These are phyloP conservation scores for Phycomyces blakesleeanus DNA, from an alignment of 192 early-diverging fungal genomes.

Conservation along the genomic window DNA sequence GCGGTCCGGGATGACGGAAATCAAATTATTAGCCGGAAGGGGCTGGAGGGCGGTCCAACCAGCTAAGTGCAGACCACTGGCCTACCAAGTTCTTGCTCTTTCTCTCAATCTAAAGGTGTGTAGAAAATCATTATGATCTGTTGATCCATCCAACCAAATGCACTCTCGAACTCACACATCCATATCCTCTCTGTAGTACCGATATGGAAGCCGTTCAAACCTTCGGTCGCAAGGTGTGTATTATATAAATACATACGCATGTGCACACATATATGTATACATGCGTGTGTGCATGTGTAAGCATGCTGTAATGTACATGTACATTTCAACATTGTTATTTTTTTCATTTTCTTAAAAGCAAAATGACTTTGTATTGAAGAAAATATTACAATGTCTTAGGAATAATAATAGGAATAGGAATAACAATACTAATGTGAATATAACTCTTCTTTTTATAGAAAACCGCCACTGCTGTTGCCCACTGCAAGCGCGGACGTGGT, in stretches of 20 bases:
- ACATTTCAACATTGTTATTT: no score
- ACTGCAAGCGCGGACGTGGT: constrained; percentile 96
- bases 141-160: not conserved
- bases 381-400: no score
- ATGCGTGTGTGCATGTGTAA: no score
- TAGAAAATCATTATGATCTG: not conserved
- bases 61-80: not conserved
- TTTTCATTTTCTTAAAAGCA: no score
- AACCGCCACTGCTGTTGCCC: constrained; percentile 98
- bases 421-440: no score
- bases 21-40: not conserved
- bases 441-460: constrained; percentile 60
- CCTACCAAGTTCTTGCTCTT: not conserved
- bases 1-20: not conserved
- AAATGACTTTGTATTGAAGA: no score
- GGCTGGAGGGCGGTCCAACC: constrained; percentile 3
- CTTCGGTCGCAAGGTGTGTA: constrained; percentile 71
- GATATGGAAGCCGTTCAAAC: constrained; percentile 68
- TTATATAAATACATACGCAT: not conserved
- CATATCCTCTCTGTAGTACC: not conserved
- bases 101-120: constrained; percentile 2
- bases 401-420: no score
- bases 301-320: no score
- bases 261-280: no score
- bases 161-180: not conserved